Evolutionary conservation across 2,329 filamentous ascomycete species (phyloP).

Genomic region (Aspergillus brunneoviolaceus): DNA sequence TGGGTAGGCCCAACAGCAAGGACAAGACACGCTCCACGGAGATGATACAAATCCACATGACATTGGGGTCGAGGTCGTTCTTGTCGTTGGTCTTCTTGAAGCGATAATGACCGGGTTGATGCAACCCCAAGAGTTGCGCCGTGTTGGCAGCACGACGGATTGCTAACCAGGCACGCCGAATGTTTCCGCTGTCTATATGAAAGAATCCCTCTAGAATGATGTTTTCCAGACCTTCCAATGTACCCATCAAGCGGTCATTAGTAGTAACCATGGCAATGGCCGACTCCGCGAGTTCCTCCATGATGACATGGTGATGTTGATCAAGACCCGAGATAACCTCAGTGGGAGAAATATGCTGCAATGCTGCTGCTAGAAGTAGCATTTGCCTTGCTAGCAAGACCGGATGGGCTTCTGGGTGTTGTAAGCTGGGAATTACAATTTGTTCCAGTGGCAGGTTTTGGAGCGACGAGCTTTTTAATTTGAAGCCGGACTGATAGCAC

Average conservation of each 20-base stretch:
- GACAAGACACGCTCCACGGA: slow-evolving; percentile 40
- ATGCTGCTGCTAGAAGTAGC: slow-evolving; percentile 47
- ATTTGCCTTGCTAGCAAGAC: slow-evolving; percentile 50
- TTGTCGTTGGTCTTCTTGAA: neutral
- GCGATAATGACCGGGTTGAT: slow-evolving; percentile 27
- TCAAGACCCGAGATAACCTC: neutral
- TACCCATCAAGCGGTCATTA: slow-evolving; percentile 40
- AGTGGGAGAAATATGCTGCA: slow-evolving; percentile 48
- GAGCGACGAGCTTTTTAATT: too few relatives aligned
- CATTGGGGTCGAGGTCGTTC: slow-evolving; percentile 15
- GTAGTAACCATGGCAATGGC: slow-evolving; percentile 35
- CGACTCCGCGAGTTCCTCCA: slow-evolving; percentile 29
- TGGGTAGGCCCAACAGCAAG: slow-evolving; percentile 45
- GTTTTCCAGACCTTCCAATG: slow-evolving; percentile 45
- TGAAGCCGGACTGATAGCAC: too few relatives aligned
- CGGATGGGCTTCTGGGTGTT: slow-evolving; percentile 43
- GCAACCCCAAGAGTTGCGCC: slow-evolving; percentile 46
- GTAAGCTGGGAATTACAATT: too few relatives aligned
- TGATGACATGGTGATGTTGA: slow-evolving; percentile 25
- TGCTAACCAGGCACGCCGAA: slow-evolving; percentile 43
- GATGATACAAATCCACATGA: slow-evolving; percentile 43
- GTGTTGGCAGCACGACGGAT: slow-evolving; percentile 40
- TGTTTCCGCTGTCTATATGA: slow-evolving; percentile 40
- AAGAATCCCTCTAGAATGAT: slow-evolving; percentile 45
- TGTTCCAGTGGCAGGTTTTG: too few relatives aligned